Evolutionary conservation across 192 early-diverging fungal genomes (phyloP), one percentile per base, ranked within the genome.

Genomic region (Backusella sp.): DNA sequence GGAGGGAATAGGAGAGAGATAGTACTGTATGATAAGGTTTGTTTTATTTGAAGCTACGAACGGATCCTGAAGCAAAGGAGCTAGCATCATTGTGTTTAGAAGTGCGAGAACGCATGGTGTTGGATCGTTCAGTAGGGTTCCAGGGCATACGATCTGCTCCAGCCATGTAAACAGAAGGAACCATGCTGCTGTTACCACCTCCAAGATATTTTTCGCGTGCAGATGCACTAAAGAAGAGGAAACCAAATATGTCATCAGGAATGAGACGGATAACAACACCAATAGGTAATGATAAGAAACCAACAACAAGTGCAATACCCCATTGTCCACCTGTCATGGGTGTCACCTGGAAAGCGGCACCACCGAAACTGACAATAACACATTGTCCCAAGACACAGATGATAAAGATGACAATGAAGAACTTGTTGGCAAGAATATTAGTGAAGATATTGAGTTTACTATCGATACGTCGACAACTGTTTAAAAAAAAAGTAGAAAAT

Each of bases 361-460:
- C 92, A 41, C 95, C 97, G 87, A 97, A 97, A 76, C 93, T 75
- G 17, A 98, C 88, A 76, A 99, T 98, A 49, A 99, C 83, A 12
- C 90, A 84, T 85, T 99, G 98, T 21, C 91, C 86, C 11, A 93
- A 32, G 0, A 93, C 85, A 68, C 92, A 92, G 41, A 94, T 84
- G 34, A 93, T 56, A 66, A 97, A 86, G 59, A 99, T 97, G 28
- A 73, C 69, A 23, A 93, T 75, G 73, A 99, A 99, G 79, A 93
- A 94, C 46, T 71, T 75, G 86, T 99, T 99, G 56, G 83, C 83
- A 26, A 77, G 82, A 59, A 98, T 88, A 70, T 91, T 89, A 67
- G 86, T 79, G 87, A 99, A 96, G 69, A 98, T 91, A 81, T 99
- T 99, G 69, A 96, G 70, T 68, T 90, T 89, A 77, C 89, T 89